Percentiles rank a stretch among this genome's conserved stretches.
Conservation (phyloP, 108 stramenopile genomes). For the Skeletonema tropicum region DNA sequence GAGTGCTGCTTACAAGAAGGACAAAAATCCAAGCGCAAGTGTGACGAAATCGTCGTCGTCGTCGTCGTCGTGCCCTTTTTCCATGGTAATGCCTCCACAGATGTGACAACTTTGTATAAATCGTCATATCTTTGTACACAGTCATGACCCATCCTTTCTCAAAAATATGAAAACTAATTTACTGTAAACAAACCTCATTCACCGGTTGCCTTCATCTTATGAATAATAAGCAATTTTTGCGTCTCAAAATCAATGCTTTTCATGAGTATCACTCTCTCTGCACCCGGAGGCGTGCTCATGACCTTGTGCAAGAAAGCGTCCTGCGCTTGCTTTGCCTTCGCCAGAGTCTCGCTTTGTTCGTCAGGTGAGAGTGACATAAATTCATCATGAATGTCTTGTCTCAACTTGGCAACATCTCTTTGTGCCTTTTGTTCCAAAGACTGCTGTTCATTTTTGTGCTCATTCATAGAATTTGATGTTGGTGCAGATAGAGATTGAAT, state of each 20-base stretch:
- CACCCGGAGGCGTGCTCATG: slow-evolving; percentile 53
- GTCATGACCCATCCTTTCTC: too few relatives aligned
- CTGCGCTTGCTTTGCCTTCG: slow-evolving; percentile 54
- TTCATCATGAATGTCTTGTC: slow-evolving; percentile 31
- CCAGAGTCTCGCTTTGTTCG: slow-evolving; percentile 59
- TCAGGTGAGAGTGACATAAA: slow-evolving; percentile 24
- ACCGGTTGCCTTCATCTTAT: slow-evolving; percentile 44
- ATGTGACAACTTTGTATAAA: neutral
- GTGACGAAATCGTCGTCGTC: slow-evolving; percentile 21
- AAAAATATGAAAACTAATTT: neutral
- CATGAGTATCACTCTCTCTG: slow-evolving; percentile 60
- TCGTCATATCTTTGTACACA: neutral
- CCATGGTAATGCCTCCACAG: slow-evolving; percentile 59
- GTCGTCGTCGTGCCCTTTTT: slow-evolving; percentile 55
- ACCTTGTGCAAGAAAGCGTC: slow-evolving; percentile 50
- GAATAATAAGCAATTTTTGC: slow-evolving; percentile 59
- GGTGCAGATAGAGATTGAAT: slow-evolving; percentile 37
- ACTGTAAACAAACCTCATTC: neutral
- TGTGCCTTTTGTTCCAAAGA: slow-evolving; percentile 16
- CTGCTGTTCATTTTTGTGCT: slow-evolving; percentile 10
- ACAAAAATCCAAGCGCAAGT: too few relatives aligned
- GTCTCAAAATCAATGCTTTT: slow-evolving; percentile 49
- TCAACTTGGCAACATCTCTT: slow-evolving; percentile 31
- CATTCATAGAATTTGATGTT: slow-evolving; percentile 34
- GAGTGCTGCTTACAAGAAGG: too few relatives aligned